Percentiles rank a stretch among this genome's conserved stretches.
Evolutionary conservation across 257 asterid species (phyloP).

Genomic region (Linaria vulgaris): DNA sequence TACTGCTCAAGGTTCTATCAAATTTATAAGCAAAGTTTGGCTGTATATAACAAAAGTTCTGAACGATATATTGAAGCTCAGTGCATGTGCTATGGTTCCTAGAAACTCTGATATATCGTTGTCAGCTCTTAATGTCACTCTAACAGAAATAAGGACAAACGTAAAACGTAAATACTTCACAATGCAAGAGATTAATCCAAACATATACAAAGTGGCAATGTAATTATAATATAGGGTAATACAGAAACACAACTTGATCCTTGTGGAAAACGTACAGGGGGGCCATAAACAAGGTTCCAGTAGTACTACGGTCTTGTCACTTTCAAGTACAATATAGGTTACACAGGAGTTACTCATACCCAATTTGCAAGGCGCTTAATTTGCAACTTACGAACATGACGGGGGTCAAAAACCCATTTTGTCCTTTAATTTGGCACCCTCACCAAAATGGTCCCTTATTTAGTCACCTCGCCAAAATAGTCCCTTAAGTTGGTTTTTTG

Average conservation of each 20-base stretch:
- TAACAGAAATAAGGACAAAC: constrained; percentile 19
- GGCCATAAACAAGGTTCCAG: constrained; percentile 5
- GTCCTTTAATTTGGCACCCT: too few relatives aligned
- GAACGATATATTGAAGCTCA: constrained; percentile 24
- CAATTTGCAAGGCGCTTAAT: neutral
- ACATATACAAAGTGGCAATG: neutral
- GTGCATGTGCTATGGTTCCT: constrained; percentile 31
- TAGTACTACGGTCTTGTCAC: constrained; percentile 23
- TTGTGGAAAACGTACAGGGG: constrained; percentile 12
- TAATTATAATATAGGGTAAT: neutral
- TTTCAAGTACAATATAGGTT: constrained; percentile 15
- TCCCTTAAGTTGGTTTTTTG: too few relatives aligned
- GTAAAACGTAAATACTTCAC: constrained; percentile 12
- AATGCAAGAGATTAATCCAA: constrained; percentile 5
- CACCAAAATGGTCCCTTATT: too few relatives aligned
- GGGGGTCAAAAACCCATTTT: too few relatives aligned
- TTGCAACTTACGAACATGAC: neutral
- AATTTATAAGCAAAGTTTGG: constrained; percentile 21
- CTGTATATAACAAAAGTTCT: constrained; percentile 29
- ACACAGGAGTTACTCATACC: constrained; percentile 16
- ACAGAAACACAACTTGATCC: neutral
- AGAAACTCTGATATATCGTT: constrained; percentile 30
- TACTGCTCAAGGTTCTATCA: neutral
- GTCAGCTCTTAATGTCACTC: constrained; percentile 24
- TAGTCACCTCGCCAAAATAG: too few relatives aligned